Base-by-base conservation (phyloP, 176 grass and related monocot genomes). In the Carex kokanica region DNA sequence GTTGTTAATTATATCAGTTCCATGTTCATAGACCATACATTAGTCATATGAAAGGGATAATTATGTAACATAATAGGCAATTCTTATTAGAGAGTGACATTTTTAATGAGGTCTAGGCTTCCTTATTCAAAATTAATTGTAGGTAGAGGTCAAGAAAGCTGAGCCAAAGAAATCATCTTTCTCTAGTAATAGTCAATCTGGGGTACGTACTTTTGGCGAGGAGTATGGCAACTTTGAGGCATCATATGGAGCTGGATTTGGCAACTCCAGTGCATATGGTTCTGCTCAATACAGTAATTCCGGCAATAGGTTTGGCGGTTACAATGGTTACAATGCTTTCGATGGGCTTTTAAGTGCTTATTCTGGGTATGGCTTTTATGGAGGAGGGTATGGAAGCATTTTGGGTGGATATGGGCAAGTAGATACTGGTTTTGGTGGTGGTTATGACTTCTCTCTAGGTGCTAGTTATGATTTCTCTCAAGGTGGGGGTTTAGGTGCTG, bases 131-230 rank as follows among this genome's bases (percentile, higher is more conserved):
- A 88, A 93, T 93, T 97, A 88, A 90, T 87, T 98, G 90, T 95
- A 98, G 96, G 91, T 98, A 87, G 93, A 98, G 88, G 91, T 98
- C 86, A 98, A 98, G 89, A 98, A 90, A 93, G 96, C 96, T 84
- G 92, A 98, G 94, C 96, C 92, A 91, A 98, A 95, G 96, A 98
- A 95, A 91, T 85, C 86, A 64, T 88, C 89, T 81, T 93, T 91
- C 69, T 79, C 83, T 82, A 78, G 88, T 94, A 86, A 85, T 97
- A 92, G 90, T 78, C 86, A 88, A 80, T 72, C 87, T 93, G 92
- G 92, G 83, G 79, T 86, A 17, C 89, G 81, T 38, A 85, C 91
- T 81, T 93, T 90, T 91, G 86, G 91, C 75, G 86, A 94, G 86
- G 81, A 85, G 54, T 84, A 74, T 73, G 78, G 88, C 78, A 86